These are phyloP conservation scores for Vicia sativa DNA, from an alignment of 306 rosid species.

Conservation along the genomic window DNA sequence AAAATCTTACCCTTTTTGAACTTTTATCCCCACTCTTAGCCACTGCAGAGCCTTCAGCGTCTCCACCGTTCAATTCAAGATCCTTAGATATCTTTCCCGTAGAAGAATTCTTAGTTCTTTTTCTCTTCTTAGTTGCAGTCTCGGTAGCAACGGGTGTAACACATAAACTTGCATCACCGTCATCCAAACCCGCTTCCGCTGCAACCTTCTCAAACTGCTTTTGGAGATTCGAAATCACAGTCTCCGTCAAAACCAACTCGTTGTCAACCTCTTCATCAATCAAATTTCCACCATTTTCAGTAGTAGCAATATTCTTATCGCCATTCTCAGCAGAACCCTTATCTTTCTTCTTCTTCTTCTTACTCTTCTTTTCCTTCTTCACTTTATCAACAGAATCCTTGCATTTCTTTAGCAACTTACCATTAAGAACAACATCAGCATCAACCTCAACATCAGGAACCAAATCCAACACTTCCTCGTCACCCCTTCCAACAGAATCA, in stretches of 20 bases:
- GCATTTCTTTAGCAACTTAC: conserved; percentile 53
- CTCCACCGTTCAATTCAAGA: conserved; percentile 42
- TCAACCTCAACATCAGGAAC: conserved; percentile 54
- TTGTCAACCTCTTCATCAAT: conserved; percentile 38
- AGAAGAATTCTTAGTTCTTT: conserved; percentile 68
- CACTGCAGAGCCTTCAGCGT: conserved; percentile 42
- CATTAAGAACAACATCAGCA: conserved; percentile 44
- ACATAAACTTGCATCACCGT: conserved; percentile 49
- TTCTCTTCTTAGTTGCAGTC: conserved; percentile 74
- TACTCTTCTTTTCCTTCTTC: conserved; percentile 42
- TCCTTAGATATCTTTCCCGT: conserved; percentile 45
- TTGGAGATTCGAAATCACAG: conserved; percentile 77
- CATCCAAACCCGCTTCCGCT: conserved; percentile 68
- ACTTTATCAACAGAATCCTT: conserved; percentile 13
- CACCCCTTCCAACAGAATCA: conserved; percentile 47
- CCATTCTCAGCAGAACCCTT: conserved; percentile 27
- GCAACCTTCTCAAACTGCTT: conserved; percentile 89
- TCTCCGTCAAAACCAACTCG: conserved; percentile 50
- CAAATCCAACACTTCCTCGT: conserved; percentile 62
- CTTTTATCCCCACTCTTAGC: conserved; percentile 74
- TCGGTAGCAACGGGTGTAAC: conserved; percentile 41
- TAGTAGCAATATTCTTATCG: conserved; percentile 32
- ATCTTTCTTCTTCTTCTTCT: conserved; percentile 41
- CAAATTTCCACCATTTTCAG: conserved; percentile 41
- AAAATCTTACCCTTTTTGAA: conserved; percentile 81